Evolutionary conservation across 139 green algal genomes (phyloP), one percentile per base, ranked within the genome.

Genomic region (Mychonastes homosphaera): DNA sequence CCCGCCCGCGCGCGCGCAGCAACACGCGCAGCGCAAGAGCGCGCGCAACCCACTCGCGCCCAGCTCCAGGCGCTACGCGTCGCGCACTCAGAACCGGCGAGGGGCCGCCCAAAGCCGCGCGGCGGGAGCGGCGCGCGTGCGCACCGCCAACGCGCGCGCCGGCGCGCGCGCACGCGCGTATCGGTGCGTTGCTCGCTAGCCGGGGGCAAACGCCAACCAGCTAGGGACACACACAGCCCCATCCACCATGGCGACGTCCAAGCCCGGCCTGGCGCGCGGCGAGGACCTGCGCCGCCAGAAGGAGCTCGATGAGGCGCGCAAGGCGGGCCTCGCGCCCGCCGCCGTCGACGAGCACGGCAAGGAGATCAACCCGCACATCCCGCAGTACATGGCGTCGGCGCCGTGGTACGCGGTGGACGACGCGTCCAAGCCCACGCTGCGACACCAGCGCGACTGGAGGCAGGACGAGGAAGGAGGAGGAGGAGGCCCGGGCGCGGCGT

Each of bases 341-440:
- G 90, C 89, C 65, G 56, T 97, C 0, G 93, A 98, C 72, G 93
- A 98, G 69, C 91, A 98, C 62, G 93, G 92, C 44, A 94, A 92
- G 51, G 89, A 94, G 49, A 99, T 99, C 67, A 99, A 99, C 77
- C 93, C 93, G 0, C 93, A 99, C 60, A 98, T 99, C 53, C 93
- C 93, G 4, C 79, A 97, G 76, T 98, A 96, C 65, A 98, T 99
- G 92, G 82, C 81, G 40, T 84, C 62, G 45, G 93, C 89, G 35
- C 92, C 92, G 10, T 99, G 92, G 92, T 99, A 99, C 77, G 70
- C 97, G 27, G 92, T 90, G 65, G 72, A 84, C 48, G 71, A 77
- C 43, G 43, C 59, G 8, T 71, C 76, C 49, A 55, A 84, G 40
- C 90, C 92, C 23, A 87, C 76, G 4, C 72, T 99, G 62, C 95